Evolutionary conservation across 306 rosid species (phyloP), one percentile per base, ranked within the genome.

Genomic region (Vicia villosa): DNA sequence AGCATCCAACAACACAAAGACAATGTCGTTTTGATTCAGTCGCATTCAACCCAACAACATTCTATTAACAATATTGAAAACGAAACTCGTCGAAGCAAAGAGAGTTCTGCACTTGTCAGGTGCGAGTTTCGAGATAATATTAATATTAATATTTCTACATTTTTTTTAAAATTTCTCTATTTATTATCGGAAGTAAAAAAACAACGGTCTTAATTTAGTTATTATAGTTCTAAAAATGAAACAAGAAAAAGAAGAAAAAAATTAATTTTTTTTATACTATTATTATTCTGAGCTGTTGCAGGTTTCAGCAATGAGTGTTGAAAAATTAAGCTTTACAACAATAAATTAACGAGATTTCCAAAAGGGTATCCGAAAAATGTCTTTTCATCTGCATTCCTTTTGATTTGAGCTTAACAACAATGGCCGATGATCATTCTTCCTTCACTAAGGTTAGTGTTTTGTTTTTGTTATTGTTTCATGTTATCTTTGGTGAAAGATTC

Each of bases 361-460:
- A 79, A 73, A 73, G 78, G 70, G 75, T 77, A 75, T 65, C 82
- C 57, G 42, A 57, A 73, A 69, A 50, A 88, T 92, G 95, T 88
- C 84, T 85, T 85, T 89, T 87, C 82, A 55, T 66, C 69, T 20
- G 46, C 72, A 74, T 90, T 68, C 77, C 70, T 78, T 85, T 84
- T 86, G 86, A 88, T 81, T 50, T 89, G 68, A 73, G 83, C 89
- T 74, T 70, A 70, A 55, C 69, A 68, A 85, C 88, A 78, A 94
- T 94, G 99, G 95, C 96, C 6, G 97, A 91, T 68, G 92, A 87
- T 79, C 88, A 70, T 38, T 77, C 79, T 77, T 86, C 83, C 87
- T 88, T 82, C 83, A 43, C 87, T 73, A 91, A 94, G 97, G 99
- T 94, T 42, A 49, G 81, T 34, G 5, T 63, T 5, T 64, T 50